Evolutionary conservation across 495 filamentous ascomycete genomes (phyloP), one percentile per base, ranked within the genome.

Genomic region (Xylona heveae): DNA sequence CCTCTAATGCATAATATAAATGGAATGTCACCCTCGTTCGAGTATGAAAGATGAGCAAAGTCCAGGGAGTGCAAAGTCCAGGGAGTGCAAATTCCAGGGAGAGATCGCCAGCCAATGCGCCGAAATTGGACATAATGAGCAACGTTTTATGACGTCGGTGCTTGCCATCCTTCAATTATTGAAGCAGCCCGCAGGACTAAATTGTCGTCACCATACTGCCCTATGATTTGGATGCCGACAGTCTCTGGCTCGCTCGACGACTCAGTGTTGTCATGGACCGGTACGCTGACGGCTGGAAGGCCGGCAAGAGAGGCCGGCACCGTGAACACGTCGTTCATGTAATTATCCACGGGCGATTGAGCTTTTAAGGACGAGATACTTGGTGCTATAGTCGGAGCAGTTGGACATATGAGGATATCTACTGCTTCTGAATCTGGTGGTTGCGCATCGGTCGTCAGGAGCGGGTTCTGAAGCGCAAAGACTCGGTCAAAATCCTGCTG

Each of bases 271-370:
- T 48, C 45, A 18, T 47, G 40, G 30, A 85, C 64, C 3, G 88
- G 90, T 7, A 95, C 57, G 41, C 79, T 91, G 25, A 91, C 65
- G 12, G 84, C 79, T 7, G 88, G 88, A 21, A 99, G 55, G 2
- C 88, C 90, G 4, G 88, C 90, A 37, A 99, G 51, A 45, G 78
- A 93, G 14, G 90, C 82, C 9, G 88, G 88, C 5, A 95, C 88
- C 0, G 88, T 95, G 49, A 94, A 79, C 9, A 93, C 79, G 55
- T 99, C 88, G 42, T 81, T 91, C 52, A 78, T 74, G 45, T 92
- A 95, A 2, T 65, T 62, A 44, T 71, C 57, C 26, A 75, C 38
- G 10, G 58, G 45, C 0, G 45, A 38, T 33, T 50, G 50, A 4
- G 68, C 42, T 16, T 69, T 54, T 5, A 65, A 26, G 13, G 47